Evolutionary conservation across 192 early-diverging fungal genomes (phyloP).

Genomic region (Chytriomyces confervae): DNA sequence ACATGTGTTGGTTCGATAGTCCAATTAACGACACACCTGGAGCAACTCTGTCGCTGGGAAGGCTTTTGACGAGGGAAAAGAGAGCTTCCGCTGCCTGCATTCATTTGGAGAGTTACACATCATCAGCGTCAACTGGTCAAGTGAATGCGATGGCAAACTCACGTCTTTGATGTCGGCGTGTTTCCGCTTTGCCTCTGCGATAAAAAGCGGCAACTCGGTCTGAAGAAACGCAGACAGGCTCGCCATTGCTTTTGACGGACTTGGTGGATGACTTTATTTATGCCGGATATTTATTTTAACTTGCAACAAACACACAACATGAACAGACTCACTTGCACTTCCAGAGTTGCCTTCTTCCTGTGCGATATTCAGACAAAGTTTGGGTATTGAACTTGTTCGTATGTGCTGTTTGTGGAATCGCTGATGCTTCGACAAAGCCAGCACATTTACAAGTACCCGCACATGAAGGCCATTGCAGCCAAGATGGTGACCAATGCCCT

Average conservation of each 20-base stretch:
- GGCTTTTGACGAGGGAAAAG: conserved; percentile 22
- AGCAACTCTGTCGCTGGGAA: background rate
- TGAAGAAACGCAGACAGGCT: conserved; percentile 62
- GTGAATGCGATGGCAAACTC: background rate
- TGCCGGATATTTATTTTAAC: background rate
- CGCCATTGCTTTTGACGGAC: background rate
- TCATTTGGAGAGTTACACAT: background rate
- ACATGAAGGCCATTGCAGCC: conserved; percentile 77
- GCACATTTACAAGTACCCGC: conserved; percentile 81
- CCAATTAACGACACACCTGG: background rate
- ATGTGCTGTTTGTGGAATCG: conserved; percentile 1
- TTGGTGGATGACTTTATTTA: background rate
- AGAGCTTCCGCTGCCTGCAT: conserved; percentile 29
- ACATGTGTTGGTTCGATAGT: background rate
- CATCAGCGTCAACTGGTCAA: background rate
- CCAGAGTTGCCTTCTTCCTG: conserved; percentile 81
- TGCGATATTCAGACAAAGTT: conserved; percentile 91
- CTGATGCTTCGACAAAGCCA: conserved; percentile 41
- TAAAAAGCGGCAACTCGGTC: conserved; percentile 81
- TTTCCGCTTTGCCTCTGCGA: conserved; percentile 86
- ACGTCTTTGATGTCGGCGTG: conserved; percentile 97
- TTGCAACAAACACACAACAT: background rate
- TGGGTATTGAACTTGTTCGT: background rate
- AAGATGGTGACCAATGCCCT: conserved; percentile 75
- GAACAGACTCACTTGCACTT: background rate